Evolutionary conservation across 2,329 filamentous ascomycete species (phyloP), one percentile per base, ranked within the genome.

Genomic region (Paramyrothecium roridum): DNA sequence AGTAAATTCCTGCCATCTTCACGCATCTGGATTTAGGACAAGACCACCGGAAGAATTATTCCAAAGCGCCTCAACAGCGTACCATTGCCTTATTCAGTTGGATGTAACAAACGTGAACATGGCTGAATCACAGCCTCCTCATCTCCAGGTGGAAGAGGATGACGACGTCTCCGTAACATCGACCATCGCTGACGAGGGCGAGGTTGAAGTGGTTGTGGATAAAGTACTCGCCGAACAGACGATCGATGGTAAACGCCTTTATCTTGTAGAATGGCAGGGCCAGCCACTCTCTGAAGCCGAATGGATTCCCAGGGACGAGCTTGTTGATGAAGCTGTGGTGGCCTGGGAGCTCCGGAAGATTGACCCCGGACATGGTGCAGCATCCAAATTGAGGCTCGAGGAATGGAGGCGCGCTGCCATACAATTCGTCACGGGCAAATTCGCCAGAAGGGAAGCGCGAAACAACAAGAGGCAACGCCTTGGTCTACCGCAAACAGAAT

Each of bases 251-350:
- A 50, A 57, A 21, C 54, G 54, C 2, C 60, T 58, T 48, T 77
- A 70, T 55, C 65, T 77, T 3, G 64, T 76, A 12, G 59, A 70
- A 53, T 77, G 75, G 75, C 63, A 68, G 20, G 68, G 67, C 2
- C 76, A 63, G 49, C 58, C 63, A 1, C 61, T 77, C 1, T 56
- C 61, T 30, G 65, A 70, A n/a, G 70, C 71, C 48, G 71, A 70
- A 3, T 85, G 82, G 82, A 82, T 85, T 59, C 80, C 81, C 0
- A 59, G 64, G 11, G 65, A 73, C 6, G 69, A 82, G 54, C 63
- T 84, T 3, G 68, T 67, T 1, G 58, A 66, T 2, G 68, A 69
- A 0, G 65, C 82, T 6, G 62, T 76, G 2, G 56, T 63, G 0
- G 63, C 73, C 3, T 84, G 82, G 82, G 65, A 72, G 50, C 63